These are phyloP conservation scores for Crinitomyces ghanaensis DNA, from an alignment of 805 yeast genomes.

Conservation along the genomic window DNA sequence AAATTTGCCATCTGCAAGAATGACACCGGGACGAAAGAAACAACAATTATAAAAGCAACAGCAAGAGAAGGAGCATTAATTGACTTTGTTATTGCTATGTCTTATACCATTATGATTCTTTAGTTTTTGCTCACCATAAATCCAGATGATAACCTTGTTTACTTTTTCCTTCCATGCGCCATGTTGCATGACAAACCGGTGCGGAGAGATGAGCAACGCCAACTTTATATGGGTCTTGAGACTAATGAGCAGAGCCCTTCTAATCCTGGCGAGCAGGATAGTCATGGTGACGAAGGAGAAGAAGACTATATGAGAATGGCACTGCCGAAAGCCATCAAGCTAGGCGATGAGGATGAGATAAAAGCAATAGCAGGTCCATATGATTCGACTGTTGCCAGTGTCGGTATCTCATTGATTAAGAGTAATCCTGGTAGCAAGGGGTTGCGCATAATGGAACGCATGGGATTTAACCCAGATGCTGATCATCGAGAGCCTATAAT, in stretches of 20 bases:
- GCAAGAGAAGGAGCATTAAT: no score
- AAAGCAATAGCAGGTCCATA: no score
- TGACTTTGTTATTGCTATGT: no score
- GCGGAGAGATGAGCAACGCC: no score
- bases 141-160: no score
- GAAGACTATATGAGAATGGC: slow-evolving; percentile 25
- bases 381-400: no score
- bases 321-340: background rate
- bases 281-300: slow-evolving; percentile 11
- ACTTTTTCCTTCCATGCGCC: no score
- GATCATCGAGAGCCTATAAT: slow-evolving; percentile 3
- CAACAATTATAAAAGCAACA: no score
- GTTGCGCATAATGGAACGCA: slow-evolving; percentile 41
- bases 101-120: no score
- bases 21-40: no score
- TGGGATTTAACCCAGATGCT: slow-evolving; percentile 44
- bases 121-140: background rate
- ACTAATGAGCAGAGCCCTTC: background rate
- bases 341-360: slow-evolving; percentile 1
- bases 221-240: background rate
- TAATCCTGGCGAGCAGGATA: background rate
- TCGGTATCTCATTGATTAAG: slow-evolving; percentile 3
- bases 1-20: no score
- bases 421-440: slow-evolving; percentile 8
- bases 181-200: no score